Base-by-base conservation (phyloP, 2,329 filamentous ascomycete genomes). In the Fusarium sp. region DNA sequence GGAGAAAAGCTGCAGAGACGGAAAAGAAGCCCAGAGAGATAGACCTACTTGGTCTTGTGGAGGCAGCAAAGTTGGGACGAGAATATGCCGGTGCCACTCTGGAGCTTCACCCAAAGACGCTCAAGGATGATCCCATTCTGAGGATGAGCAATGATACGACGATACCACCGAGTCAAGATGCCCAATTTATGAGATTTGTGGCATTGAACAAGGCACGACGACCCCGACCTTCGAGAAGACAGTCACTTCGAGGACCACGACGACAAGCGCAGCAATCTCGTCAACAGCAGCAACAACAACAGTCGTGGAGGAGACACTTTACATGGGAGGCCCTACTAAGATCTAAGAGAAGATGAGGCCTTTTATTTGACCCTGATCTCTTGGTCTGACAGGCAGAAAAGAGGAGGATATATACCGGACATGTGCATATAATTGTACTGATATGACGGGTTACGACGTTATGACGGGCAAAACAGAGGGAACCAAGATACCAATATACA, bases 151-250 rank as follows among this genome's bases (percentile, higher is more conserved):
- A 70, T 40, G 76, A 79, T 20, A 63, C 72, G 1, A 77, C 74
- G 12, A 62, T 81, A 33, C 84, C 84, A 9, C 84, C 84, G 6
- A 85, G 84, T 42, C 84, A 85, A 67, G 82, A 85, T 38, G 75
- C 73, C 5, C 73, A 69, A 8, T 78, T 84, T 11, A 78, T 81
- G 70, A 79, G 69, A 20, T 78, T 79, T 40, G 72, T 83, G 49
- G 65, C 60, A 10, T 44, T 77, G 14, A 70, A 69, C 17, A 60
- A 49, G 20, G 55, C 57, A 27, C 59, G 49, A 42, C 56, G 40
- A 33, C 58, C 49, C 14, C 74, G 74, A 16, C 64, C 57, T 5
- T 29, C 20, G 5, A 46, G 35, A 33, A 70, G 64, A 31, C 38
- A 53, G 40, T 46, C 33, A n/a, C 29, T 53, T 3, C 44, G 46